Evolutionary conservation across 2,329 filamentous ascomycete species (phyloP).

Genomic region (Penicillium polonicum): DNA sequence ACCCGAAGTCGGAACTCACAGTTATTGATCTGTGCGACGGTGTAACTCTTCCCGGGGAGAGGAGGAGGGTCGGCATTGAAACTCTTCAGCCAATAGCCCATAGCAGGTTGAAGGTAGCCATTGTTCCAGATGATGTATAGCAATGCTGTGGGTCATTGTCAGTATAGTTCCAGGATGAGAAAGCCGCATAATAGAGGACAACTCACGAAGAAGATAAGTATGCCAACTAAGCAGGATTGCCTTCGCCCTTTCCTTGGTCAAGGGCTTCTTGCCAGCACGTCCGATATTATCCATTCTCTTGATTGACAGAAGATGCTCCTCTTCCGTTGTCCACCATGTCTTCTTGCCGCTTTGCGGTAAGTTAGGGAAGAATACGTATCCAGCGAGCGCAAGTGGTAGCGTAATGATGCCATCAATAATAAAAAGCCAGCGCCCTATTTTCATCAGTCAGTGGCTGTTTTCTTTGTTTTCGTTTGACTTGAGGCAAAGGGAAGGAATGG

Average conservation of each 20-base stretch:
- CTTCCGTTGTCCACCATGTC: constrained; percentile 26
- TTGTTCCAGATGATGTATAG: constrained; percentile 45
- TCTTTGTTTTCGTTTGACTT: background rate
- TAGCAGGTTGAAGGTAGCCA: constrained; percentile 34
- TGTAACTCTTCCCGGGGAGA: constrained; percentile 36
- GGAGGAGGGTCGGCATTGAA: constrained; percentile 39
- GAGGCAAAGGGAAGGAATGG: background rate
- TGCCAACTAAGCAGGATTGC: constrained; percentile 42
- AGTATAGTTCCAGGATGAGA: background rate
- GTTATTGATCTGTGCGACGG: constrained; percentile 38
- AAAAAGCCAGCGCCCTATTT: constrained; percentile 27
- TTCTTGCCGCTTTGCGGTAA: constrained; percentile 22
- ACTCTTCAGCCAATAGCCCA: constrained; percentile 47
- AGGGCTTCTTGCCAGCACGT: constrained; percentile 38
- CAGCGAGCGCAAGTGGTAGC: constrained; percentile 24
- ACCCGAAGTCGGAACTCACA: constrained; percentile 22
- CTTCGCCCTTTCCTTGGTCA: constrained; percentile 36
- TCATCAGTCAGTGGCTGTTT: background rate
- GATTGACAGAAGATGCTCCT: constrained; percentile 25
- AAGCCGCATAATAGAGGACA: background rate
- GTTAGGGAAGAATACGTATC: constrained; percentile 26
- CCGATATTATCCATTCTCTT: constrained; percentile 38
- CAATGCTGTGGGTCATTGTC: constrained; percentile 20
- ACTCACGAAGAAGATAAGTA: constrained; percentile 39
- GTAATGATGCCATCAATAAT: constrained; percentile 30